Evolutionary conservation across 2,329 filamentous ascomycete species (phyloP).

Genomic region (Tympanopsis confertula): DNA sequence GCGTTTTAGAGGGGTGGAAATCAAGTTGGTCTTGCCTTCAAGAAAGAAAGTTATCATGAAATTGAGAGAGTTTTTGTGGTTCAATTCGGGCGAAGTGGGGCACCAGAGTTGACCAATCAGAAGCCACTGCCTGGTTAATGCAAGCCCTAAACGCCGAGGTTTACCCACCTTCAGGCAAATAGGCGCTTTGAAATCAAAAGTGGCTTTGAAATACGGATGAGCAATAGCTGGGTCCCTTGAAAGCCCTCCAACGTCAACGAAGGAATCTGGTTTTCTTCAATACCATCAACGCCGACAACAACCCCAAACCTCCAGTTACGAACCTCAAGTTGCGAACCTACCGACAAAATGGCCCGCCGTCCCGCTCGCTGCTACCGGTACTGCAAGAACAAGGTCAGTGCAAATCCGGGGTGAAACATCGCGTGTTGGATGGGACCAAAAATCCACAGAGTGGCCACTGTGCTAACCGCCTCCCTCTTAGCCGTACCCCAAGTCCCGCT

Average conservation of each 20-base stretch:
- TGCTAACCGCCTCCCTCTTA: conserved; percentile 21
- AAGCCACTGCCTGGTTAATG: no score
- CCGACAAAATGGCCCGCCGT: conserved; percentile 96
- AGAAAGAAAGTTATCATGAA: conserved; percentile 17
- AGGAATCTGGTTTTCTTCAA: conserved; percentile 14
- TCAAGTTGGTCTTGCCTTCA: conserved; percentile 12
- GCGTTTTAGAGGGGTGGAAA: conserved; percentile 7
- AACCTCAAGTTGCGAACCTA: conserved; percentile 37
- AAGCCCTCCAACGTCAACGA: conserved; percentile 13
- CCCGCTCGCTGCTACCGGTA: conserved; percentile 99
- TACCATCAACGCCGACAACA: conserved; percentile 29
- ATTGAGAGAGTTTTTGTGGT: no score
- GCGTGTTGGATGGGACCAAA: conserved; percentile 15
- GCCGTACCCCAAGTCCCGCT: conserved; percentile 98
- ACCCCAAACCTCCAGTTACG: conserved; percentile 23
- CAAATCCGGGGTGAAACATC: conserved; percentile 8
- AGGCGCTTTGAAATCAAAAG: no score
- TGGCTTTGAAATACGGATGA: no score
- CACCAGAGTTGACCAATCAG: no score
- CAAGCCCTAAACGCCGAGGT: no score
- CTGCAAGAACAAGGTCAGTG: conserved; percentile 99
- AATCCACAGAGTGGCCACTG: no score
- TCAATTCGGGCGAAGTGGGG: no score
- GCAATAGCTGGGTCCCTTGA: no score
- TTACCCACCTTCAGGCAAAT: no score